Percentiles rank a stretch among this genome's conserved stretches.
These are phyloP conservation scores for Boletus subcaerulescens DNA, from an alignment of 768 basidiomycete genomes.

Conservation along the genomic window DNA sequence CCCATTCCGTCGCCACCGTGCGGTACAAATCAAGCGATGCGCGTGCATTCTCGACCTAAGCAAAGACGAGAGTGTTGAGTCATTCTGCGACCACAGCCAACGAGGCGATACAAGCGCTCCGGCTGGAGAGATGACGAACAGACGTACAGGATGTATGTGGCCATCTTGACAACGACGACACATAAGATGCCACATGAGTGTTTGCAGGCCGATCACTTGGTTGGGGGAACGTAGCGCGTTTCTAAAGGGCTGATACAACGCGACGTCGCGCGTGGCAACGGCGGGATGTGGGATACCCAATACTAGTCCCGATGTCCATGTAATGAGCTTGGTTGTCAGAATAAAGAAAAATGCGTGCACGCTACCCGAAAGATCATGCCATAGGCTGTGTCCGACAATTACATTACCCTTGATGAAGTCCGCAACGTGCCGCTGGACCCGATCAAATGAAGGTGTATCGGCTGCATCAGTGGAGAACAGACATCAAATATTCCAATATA, in stretches of 20 bases:
- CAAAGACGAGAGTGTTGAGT: constrained; percentile 12
- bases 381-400: constrained; percentile 73
- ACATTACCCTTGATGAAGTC: constrained; percentile 66
- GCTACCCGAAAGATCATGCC: constrained; percentile 77
- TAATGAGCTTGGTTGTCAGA: constrained; percentile 10
- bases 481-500: neutral
- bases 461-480: constrained; percentile 13
- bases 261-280: constrained; percentile 76
- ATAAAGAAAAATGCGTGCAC: constrained; percentile 7
- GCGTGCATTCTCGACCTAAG: constrained; percentile 75
- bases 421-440: constrained; percentile 66
- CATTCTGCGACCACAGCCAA: constrained; percentile 1
- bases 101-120: neutral
- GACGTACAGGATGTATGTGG: constrained; percentile 66
- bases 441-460: constrained; percentile 50
- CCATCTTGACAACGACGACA: constrained; percentile 72
- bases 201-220: constrained; percentile 70
- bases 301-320: constrained; percentile 40
- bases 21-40: constrained; percentile 51
- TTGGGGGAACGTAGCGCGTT: constrained; percentile 64
- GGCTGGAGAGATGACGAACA: neutral
- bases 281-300: constrained; percentile 80
- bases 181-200: constrained; percentile 82
- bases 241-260: constrained; percentile 76
- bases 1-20: constrained; percentile 65